Evolutionary conservation across 2,329 filamentous ascomycete species (phyloP), one percentile per base, ranked within the genome.

Genomic region (Fusarium secorum): DNA sequence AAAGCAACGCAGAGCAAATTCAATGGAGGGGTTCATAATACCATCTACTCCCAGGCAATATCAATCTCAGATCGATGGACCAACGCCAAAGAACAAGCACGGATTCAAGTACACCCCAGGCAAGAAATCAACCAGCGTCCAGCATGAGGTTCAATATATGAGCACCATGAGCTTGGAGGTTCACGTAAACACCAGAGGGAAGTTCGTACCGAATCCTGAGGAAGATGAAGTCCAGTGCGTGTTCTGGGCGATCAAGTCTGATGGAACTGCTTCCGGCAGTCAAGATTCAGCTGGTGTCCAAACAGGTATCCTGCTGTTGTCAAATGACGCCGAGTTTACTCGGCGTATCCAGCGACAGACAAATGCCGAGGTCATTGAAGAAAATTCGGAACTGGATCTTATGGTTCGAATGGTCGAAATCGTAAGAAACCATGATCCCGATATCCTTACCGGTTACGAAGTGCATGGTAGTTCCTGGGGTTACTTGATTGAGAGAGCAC

Each of bases 381-480:
- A 98, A 80, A 80, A 86, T 14, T 91, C 91, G 0, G 96, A 99
- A 79, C 85, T 97, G 6, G 94, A 97, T 70, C 80, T 98, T 33
- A 89, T 99, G 78, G 92, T 93, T 45, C 88, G 90, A n/a, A 88
- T 98, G 80, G 90, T 97, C 20, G 91, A 96, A 73, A 90, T 97
- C 75, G 95, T 99, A 24, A 89, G 94, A 39, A 84, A 85, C 6
- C 87, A 92, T 74, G 96, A 99, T 78, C 96, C 96, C 0, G 96
- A 99, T 76, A 93, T 99, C 32, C 84, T 99, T 44, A 96, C 95
- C 1, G 96, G 96, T 0, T 99, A 96, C 75, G 96, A 99, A 80
- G 94, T 98, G 0, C 94, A 98, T 76, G 93, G 94, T 57, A 88
- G 90, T 64, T 98, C 95, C 1, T 99, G 96, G 96, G 96, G 97